Evolutionary conservation across 768 basidiomycete genomes (phyloP), one percentile per base, ranked within the genome.

Genomic region (Boletus reticulatus): DNA sequence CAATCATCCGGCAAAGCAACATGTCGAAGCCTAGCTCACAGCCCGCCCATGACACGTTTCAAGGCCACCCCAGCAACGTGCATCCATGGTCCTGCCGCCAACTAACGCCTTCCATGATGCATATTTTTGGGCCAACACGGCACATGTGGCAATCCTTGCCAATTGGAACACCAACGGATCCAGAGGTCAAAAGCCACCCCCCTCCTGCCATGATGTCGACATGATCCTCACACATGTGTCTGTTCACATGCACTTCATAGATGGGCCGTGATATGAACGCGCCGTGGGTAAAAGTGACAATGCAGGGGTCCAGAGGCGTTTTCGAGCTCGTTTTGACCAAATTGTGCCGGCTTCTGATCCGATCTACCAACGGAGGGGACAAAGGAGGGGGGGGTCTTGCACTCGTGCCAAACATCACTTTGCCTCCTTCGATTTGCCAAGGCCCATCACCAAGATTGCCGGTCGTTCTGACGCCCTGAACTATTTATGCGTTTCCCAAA

Each of bases 261-360:
- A 66, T 66, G 60, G 43, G 13, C 20, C 10, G 36, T 44, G 65
- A 66, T 67, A 66, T 58, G 63, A 55, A 34, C 36, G 29, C 27
- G 42, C 42, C 66, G 66, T 68, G 65, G 64, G 66, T 58, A 53
- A 66, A 66, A 50, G 37, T 27, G 37, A 36, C 19, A 32, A 31
- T 16, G n/a, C 29, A 43, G 41, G n/a, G 20, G 47, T 27, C 27
- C 53, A 53, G 37, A 16, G 44, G 6, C n/a, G 53, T 42, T 55
- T 61, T 68, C 67, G 67, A 71, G 31, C 43, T 52, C 50, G 41
- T 48, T 69, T 62, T 71, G 37, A 67, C 69, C 69, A 67, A 61
- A 70, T 61, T 14, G 52, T 49, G 43, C 39, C 27, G 52, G 41
- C 61, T 68, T 68, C 68, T 69, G 59, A 67, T 69, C 62, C 49